Evolutionary conservation across 2,329 filamentous ascomycete species (phyloP).

Genomic region (Aspergillus fructus): DNA sequence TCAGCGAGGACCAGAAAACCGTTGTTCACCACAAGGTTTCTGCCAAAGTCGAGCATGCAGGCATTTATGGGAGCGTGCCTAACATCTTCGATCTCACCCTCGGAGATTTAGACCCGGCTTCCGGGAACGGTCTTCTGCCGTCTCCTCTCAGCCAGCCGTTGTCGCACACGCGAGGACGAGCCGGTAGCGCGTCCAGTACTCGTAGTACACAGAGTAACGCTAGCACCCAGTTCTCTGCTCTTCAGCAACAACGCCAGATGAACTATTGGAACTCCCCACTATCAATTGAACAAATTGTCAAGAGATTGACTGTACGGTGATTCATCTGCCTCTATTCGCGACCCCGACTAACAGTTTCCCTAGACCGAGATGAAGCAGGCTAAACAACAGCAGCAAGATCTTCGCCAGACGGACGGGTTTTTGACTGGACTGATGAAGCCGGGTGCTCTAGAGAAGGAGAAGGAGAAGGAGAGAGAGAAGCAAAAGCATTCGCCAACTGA

Average conservation of each 20-base stretch:
- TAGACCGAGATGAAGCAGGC: slow-evolving; percentile 90
- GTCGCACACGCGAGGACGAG: slow-evolving; percentile 66
- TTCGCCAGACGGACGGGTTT: slow-evolving; percentile 79
- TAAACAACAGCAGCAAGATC: slow-evolving; percentile 80
- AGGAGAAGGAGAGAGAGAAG: slow-evolving; percentile 52
- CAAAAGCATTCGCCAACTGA: slow-evolving; percentile 49
- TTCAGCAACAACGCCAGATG: slow-evolving; percentile 71
- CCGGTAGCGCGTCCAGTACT: slow-evolving; percentile 66
- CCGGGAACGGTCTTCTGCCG: slow-evolving; percentile 71
- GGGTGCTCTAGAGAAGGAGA: slow-evolving; percentile 57
- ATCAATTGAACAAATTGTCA: slow-evolving; percentile 92
- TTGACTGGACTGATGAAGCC: slow-evolving; percentile 73
- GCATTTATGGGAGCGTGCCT: slow-evolving; percentile 68
- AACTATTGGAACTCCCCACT: slow-evolving; percentile 86
- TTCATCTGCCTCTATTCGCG: slow-evolving; percentile 19
- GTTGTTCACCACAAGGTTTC: slow-evolving; percentile 98
- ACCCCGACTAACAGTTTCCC: slow-evolving; percentile 12
- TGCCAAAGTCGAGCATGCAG: slow-evolving; percentile 93
- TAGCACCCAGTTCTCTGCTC: slow-evolving; percentile 54
- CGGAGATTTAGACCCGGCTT: slow-evolving; percentile 79
- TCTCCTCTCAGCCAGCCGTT: slow-evolving; percentile 65
- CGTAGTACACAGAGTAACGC: slow-evolving; percentile 55
- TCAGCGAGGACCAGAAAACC: slow-evolving; percentile 97
- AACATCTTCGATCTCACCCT: slow-evolving; percentile 88
- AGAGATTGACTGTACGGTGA: slow-evolving; percentile 68